phyloP scores from a whole-genome alignment of 225 moss, liverwort and hornwort species.

The Sphagnum contortum region DNA sequence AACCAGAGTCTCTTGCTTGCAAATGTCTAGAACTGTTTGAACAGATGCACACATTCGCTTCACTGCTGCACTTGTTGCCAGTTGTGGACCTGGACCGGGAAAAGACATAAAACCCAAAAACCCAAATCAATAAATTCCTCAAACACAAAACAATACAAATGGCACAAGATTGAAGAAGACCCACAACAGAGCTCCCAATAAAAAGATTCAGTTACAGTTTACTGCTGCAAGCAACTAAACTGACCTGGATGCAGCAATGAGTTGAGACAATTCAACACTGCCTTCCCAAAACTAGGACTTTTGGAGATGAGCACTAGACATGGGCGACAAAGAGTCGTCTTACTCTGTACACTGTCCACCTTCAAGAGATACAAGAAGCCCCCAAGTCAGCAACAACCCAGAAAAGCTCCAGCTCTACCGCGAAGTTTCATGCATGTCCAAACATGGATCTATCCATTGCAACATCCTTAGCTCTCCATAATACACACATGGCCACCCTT shows the following conservation, averaged over 20 bases:
- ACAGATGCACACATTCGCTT: slow-evolving; percentile 1
- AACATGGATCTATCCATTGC: no score
- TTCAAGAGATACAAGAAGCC: not conserved
- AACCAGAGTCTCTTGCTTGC: slow-evolving; percentile 24
- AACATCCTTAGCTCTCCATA: no score
- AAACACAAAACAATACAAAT: no score
- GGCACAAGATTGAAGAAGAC: no score
- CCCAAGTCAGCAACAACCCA: no score
- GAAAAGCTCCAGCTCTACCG: no score
- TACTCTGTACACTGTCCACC: slow-evolving; percentile 19
- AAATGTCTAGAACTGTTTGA: slow-evolving; percentile 15
- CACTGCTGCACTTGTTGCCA: slow-evolving; percentile 5
- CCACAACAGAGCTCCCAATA: no score
- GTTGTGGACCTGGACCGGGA: slow-evolving; percentile 4
- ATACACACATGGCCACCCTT: no score
- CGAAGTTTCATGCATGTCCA: no score
- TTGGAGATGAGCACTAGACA: slow-evolving; percentile 55
- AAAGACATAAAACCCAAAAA: not conserved
- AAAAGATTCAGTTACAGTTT: not conserved
- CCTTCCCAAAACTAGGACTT: slow-evolving; percentile 32
- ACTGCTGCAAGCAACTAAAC: no score
- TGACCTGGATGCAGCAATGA: slow-evolving; percentile 45
- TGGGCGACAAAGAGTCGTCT: slow-evolving; percentile 28
- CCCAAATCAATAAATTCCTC: no score
- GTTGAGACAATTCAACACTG: slow-evolving; percentile 36